Percentiles rank a stretch among this genome's conserved stretches.
phyloP scores from a whole-genome alignment of 2,329 filamentous ascomycete genomes.

The Aspergillus sp. region DNA sequence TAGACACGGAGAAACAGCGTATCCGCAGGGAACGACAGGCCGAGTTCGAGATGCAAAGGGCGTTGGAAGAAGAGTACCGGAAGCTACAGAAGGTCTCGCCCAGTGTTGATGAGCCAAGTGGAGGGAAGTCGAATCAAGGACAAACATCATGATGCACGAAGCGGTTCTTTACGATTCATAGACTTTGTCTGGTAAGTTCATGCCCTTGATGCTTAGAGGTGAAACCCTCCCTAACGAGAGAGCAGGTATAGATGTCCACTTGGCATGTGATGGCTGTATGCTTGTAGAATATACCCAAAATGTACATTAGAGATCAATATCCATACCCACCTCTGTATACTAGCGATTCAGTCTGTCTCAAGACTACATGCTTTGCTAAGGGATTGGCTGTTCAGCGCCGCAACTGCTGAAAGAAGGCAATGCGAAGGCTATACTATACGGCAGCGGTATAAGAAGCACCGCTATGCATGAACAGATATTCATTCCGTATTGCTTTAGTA shows the following conservation, averaged over 20 bases:
- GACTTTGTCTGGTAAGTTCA: background rate
- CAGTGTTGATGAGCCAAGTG: slow-evolving; percentile 33
- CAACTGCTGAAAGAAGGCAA: background rate
- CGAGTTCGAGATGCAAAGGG: slow-evolving; percentile 90
- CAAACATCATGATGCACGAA: slow-evolving; percentile 25
- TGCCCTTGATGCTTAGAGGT: background rate
- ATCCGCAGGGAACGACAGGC: slow-evolving; percentile 87
- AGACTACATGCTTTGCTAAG: too few relatives aligned
- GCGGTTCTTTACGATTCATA: background rate
- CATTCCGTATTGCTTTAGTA: background rate
- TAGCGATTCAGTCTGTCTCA: background rate
- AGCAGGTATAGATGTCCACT: background rate
- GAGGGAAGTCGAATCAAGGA: slow-evolving; percentile 22
- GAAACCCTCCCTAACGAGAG: background rate
- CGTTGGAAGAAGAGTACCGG: slow-evolving; percentile 84
- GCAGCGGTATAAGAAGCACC: background rate
- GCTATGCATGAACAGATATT: background rate
- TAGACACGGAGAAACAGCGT: slow-evolving; percentile 91
- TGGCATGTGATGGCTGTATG: background rate
- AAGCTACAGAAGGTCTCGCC: slow-evolving; percentile 79
- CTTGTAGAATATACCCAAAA: slow-evolving; percentile 22
- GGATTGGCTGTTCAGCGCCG: background rate
- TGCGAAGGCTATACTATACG: background rate
- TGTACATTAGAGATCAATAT: slow-evolving; percentile 20
- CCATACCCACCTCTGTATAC: slow-evolving; percentile 5